Evolutionary conservation across 129 eudicot genomes (phyloP), one percentile per base, ranked within the genome.

Genomic region (Escallonia herrerae): DNA sequence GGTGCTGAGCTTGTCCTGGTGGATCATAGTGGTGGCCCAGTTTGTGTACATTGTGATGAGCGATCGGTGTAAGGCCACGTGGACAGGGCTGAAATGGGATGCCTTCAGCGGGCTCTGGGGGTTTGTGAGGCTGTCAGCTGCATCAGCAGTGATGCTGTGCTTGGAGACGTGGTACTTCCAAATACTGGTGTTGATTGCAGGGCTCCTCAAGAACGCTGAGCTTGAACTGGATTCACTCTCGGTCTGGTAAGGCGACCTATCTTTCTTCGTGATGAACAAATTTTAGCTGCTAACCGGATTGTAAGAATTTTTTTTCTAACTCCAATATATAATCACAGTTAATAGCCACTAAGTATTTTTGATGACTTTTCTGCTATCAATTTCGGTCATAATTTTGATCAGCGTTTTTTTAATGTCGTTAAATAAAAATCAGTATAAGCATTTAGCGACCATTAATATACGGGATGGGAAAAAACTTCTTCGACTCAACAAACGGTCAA

Each of bases 71-170:
- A 88, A 76, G 83, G 74, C 71, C 41, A 85, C 89, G 14, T 88
- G 93, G 96, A 80, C 71, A 0, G 96, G 93, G 58, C 67, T 88
- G 41, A 74, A 47, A 15, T 69, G 78, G 55, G 83, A 84, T 72
- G 96, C 96, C 0, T 73, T 85, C 8, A 63, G 57, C 12, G 96
- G 96, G 33, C 44, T 89, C 3, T 77, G 93, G 93, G 86, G 71
- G 62, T 85, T 89, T 40, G 84, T 85, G 43, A 89, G 78, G 43
- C 15, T 89, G 45, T 89, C 96, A 3, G 63, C 83, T 52, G 93
- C 87, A 2, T 89, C 96, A 2, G 96, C 96, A 0, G 83, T 89
- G 50, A 89, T 89, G 96, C 64, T 85, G 72, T 89, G 96, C 65
- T 73, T 89, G 71, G 93, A 89, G 72, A 70, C 90, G 39, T 89